Conservation (phyloP, 1,284 basidiomycete species). For the Psilocybe mexicana region DNA sequence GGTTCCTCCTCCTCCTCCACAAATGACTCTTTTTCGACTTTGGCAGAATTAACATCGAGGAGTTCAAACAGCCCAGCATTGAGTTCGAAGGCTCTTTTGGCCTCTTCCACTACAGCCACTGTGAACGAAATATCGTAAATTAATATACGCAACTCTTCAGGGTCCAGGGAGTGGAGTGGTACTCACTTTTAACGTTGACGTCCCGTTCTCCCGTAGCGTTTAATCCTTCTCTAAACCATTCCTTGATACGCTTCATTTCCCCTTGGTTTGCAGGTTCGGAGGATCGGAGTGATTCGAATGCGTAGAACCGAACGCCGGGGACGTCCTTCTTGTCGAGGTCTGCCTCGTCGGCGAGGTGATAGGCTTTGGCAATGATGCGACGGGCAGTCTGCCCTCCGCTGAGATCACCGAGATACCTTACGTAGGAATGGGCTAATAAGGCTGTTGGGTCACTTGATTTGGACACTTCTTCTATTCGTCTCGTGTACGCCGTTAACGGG, state of each 20-base stretch:
- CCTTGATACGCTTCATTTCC: conserved; percentile 76
- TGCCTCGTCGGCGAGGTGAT: conserved; percentile 53
- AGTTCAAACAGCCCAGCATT: conserved; percentile 65
- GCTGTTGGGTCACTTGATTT: conserved; percentile 48
- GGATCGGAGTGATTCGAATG: conserved; percentile 60
- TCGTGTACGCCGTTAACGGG: conserved; percentile 53
- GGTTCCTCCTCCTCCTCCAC: conserved; percentile 10
- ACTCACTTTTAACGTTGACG: conserved; percentile 53
- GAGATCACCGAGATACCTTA: conserved; percentile 85
- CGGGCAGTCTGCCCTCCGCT: conserved; percentile 81
- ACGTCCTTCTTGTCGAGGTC: conserved; percentile 52
- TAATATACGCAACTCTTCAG: not conserved
- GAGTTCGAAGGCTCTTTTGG: conserved; percentile 67
- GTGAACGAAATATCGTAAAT: conserved; percentile 6
- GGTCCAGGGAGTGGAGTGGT: not conserved
- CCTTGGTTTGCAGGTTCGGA: conserved; percentile 46
- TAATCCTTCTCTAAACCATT: conserved; percentile 77
- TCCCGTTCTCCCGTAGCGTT: conserved; percentile 62
- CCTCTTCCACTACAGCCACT: conserved; percentile 57
- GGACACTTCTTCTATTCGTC: conserved; percentile 47
- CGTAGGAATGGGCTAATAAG: conserved; percentile 80
- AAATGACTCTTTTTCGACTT: conserved; percentile 18
- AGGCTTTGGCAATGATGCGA: conserved; percentile 64
- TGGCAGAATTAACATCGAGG: conserved; percentile 17
- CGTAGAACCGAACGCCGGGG: conserved; percentile 68